Evolutionary conservation across 2,329 filamentous ascomycete species (phyloP), one percentile per base, ranked within the genome.

Genomic region (Colletotrichum chlorophyti): DNA sequence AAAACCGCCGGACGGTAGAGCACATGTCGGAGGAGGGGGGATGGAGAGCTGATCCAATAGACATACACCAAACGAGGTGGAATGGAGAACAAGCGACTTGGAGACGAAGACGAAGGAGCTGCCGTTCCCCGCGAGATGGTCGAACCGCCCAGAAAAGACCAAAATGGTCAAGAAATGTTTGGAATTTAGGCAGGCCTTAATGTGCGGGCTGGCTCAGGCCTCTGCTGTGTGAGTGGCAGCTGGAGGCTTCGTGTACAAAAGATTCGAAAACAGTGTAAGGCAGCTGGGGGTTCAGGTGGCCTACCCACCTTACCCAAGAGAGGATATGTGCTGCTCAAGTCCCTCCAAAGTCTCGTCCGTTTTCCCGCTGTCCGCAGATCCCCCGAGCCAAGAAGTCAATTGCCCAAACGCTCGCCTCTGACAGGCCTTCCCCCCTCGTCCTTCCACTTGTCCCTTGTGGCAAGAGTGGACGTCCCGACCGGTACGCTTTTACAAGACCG

Each of bases 371-470:
- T 35, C 49, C 45, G 32, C 32, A 40, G 23, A 59, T 55, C 51
- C 43, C 32, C 51, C 24, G 31, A 50, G 51, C 26, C 43, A 29
- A 27, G 57, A 60, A 50, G 53, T 57, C 52, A 57, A 60, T 60
- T 46, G 52, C 32, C 51, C 48, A 47, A 27, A 35, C 40, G 41
- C 32, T 43, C 14, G 10, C 24, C 21, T 32, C 38, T 34, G 57
- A 50, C 45, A 57, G 45, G 52, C 21, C 32, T n/a, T n/a, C 31
- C 43, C 55, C 42, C 42, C 45, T 29, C 34, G 38, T 27, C 27
- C 23, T 27, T 12, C 23, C 42, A 15, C 23, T 35, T 24, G 35
- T 51, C 7, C 27, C 38, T 23, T 45, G 40, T 19, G n/a, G 29
- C 15, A 21, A 14, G 32, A 38, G 24, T 40, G 50, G 6, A 31